Conservation (phyloP, 768 basidiomycete species). For the Collybia sordida region DNA sequence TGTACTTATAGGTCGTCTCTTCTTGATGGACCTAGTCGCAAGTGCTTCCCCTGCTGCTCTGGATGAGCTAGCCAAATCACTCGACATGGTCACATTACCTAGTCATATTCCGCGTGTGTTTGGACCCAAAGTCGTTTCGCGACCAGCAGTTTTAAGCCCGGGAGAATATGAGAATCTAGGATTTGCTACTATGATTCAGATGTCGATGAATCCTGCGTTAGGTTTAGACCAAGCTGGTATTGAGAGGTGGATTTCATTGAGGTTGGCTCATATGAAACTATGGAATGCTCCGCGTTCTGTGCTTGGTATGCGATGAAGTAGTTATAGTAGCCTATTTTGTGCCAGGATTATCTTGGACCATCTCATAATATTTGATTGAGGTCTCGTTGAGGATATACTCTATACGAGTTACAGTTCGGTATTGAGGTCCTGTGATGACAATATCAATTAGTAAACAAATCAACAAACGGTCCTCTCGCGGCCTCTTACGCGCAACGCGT, state of each 20-base stretch:
- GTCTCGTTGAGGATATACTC: no score
- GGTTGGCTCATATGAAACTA: constrained; percentile 1
- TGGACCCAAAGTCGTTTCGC: constrained; percentile 3
- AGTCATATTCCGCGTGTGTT: constrained; percentile 1
- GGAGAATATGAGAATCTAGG: constrained; percentile 4
- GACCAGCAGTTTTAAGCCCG: constrained; percentile 1
- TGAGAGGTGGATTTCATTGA: not conserved
- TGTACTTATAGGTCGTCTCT: constrained; percentile 1
- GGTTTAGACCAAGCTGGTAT: not conserved
- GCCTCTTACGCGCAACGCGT: no score
- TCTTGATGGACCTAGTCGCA: constrained; percentile 4
- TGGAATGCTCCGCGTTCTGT: constrained; percentile 3
- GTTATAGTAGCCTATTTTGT: no score
- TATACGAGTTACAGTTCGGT: no score
- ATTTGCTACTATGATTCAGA: no score
- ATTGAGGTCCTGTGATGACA: no score
- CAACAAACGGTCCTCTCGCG: no score
- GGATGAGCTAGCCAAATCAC: not conserved
- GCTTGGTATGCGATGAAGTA: not conserved
- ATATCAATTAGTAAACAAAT: no score
- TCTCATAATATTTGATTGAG: no score
- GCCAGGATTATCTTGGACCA: no score
- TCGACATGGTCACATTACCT: not conserved
- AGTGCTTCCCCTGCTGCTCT: not conserved
- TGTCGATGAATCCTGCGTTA: not conserved